These are phyloP conservation scores for Daphne laureola DNA, from an alignment of 441 rosid genomes.

Conservation along the genomic window DNA sequence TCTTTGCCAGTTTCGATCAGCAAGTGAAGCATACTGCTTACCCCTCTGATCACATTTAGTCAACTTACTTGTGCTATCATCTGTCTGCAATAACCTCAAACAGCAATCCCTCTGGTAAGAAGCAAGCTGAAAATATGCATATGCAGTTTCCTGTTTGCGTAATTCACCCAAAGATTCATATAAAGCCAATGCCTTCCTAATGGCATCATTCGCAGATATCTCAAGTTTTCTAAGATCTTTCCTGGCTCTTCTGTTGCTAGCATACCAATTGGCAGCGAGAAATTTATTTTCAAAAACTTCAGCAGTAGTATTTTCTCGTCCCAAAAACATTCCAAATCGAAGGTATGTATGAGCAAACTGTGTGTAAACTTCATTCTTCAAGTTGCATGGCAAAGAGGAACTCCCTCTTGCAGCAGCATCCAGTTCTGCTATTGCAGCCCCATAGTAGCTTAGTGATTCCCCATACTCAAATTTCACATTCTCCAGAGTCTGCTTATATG, in stretches of 20 bases:
- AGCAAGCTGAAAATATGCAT: conserved; percentile 78
- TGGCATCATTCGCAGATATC: conserved; percentile 85
- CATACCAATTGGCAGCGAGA: conserved; percentile 25
- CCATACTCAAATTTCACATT: conserved; percentile 65
- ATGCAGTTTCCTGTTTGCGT: conserved; percentile 91
- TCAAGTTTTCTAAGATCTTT: conserved; percentile 50
- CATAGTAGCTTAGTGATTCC: conserved; percentile 67
- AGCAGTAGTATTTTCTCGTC: conserved; percentile 52
- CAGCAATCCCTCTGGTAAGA: conserved; percentile 78
- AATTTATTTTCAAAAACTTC: conserved; percentile 46
- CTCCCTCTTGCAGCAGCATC: conserved; percentile 29
- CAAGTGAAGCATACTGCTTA: conserved; percentile 79
- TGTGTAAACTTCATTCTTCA: conserved; percentile 65
- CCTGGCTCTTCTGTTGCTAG: conserved; percentile 24
- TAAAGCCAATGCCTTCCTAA: conserved; percentile 70
- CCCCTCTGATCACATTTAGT: conserved; percentile 63
- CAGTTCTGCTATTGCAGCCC: conserved; percentile 70
- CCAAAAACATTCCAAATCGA: conserved; percentile 89
- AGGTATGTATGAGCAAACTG: conserved; percentile 83
- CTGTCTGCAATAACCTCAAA: conserved; percentile 50
- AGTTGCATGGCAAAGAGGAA: conserved; percentile 28
- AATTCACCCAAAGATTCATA: conserved; percentile 77
- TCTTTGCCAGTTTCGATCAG: conserved; percentile 83
- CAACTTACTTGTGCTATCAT: conserved; percentile 30
- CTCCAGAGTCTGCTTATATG: conserved; percentile 52